Evolutionary conservation across 2,329 filamentous ascomycete genomes (phyloP), one percentile per base, ranked within the genome.

Genomic region (Aspergillus melleus): DNA sequence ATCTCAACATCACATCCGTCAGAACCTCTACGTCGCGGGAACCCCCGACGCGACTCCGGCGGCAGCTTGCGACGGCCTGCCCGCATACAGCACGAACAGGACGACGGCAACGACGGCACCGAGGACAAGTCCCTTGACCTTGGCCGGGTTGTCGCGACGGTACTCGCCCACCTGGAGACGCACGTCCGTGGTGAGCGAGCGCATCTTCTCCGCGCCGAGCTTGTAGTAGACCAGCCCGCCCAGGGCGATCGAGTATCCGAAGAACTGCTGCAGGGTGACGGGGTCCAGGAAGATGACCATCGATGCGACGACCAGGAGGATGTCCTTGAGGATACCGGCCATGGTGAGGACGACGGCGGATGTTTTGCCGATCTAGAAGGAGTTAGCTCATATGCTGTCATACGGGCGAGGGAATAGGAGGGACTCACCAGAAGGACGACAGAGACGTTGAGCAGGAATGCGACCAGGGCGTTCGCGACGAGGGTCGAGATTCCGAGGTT

Each of bases 281-380:
- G 85, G 82, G 59, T 90, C 90, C 63, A 82, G 81, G 87, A 90
- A 93, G 72, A 93, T 88, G 69, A 90, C 72, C 75, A 93, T 88
- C 58, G 89, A 91, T 57, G 86, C 83, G 62, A 84, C 80, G 65
- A 94, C 90, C 56, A 95, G 87, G 58, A 94, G 84, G 62, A 94
- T 92, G 72, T 91, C 90, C 78, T 94, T 94, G 70, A 93, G 84
- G 63, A 94, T 90, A 72, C 91, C 90, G 59, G 88, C 91, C 44
- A 94, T 85, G 36, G 90, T 92, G 76, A 94, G 88, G 70, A 92
- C 90, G 50, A 95, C 86, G 58, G 89, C 89, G 5, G 90, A 94
- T 9, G 90, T 94, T 78, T 90, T 91, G 73, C 90, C 90, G 70
- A 94, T 94, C 90, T 93, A 68, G 36, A 26, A 10, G 22, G n/a